Base-by-base conservation (phyloP, 768 basidiomycete genomes). In the Suillus subalutaceus region DNA sequence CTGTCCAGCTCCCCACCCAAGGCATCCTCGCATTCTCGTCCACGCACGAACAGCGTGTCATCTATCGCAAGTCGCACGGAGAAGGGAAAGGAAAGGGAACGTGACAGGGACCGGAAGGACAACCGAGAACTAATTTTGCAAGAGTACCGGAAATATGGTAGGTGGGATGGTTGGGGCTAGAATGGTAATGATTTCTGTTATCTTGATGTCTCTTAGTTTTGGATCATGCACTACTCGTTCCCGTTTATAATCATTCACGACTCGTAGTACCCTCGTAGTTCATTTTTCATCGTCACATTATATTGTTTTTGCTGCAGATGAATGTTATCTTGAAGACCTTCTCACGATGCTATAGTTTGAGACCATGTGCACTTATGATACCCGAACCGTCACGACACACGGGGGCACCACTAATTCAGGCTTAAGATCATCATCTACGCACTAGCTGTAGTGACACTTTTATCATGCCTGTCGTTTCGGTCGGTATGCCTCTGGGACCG, bases 161-260 rank as follows among this genome's bases (percentile, higher is more conserved):
- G 92, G 64, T 94, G 93, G 92, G 94, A 96, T 81, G 94, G 93
- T 0, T 96, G 94, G 94, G 87, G 82, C 40, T 89, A 76, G 66
- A 64, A 2, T 40, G 20, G 6, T 37, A n/a, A 18, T 13, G 23
- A 13, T 59, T 10, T 61, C 26, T 58, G 43, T 38, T 48, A 18
- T 58, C 37, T 58, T 37, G 20, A 6, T 48, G 8, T 58, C 57
- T 58, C 23, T n/a, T 13, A 32, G 30, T 60, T 60, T 60, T 5
- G 58, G 58, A 20, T 43, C 40, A 60, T 12, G 30, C 40, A 43
- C 43, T 20, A 18, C 12, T 20, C 59, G 12, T 43, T 20, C 6
- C 30, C 26, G 18, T 32, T 43, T 13, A 56, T 35, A 60, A 60
- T 43, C 6, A 20, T 32, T 18, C 40, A 60, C 40, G 16, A 56